A percentile compares a stretch with the other conserved stretches of the same genome.
Evolutionary conservation across 352 stramenopile species (phyloP).

Genomic region (Phytophthora pluvialis): DNA sequence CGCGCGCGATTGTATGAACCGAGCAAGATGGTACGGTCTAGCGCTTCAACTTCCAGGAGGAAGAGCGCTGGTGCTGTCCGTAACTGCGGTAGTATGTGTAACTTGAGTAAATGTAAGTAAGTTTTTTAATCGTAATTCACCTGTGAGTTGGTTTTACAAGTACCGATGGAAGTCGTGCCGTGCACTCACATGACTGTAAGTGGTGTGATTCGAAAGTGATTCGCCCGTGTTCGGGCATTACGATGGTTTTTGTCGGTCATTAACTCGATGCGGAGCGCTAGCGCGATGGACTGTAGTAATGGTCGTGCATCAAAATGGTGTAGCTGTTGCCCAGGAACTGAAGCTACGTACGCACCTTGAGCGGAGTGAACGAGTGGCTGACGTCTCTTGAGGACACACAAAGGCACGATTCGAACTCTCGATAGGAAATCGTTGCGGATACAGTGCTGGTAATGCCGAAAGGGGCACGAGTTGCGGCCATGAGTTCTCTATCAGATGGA

Average conservation of each 20-base stretch:
- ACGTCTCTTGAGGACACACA: not conserved
- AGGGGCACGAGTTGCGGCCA: constrained; percentile 12
- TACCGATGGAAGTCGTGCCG: too few relatives aligned
- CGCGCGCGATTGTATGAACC: constrained; percentile 27
- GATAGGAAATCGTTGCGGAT: not conserved
- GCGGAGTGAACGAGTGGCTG: constrained; percentile 3
- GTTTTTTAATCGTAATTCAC: too few relatives aligned
- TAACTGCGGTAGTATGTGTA: too few relatives aligned
- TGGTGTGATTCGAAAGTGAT: not conserved
- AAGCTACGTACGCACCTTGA: not conserved
- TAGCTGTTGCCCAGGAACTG: not conserved
- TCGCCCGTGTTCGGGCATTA: not conserved
- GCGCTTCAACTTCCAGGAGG: not conserved
- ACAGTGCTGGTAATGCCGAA: not conserved
- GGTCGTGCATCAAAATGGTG: not conserved
- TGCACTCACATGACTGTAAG: too few relatives aligned
- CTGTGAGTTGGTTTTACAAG: not conserved
- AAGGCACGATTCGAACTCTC: not conserved
- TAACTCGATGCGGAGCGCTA: not conserved
- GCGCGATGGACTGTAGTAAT: not conserved
- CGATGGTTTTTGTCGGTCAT: not conserved
- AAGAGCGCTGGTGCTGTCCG: not conserved
- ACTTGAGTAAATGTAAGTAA: too few relatives aligned
- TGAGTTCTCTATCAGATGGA: constrained; percentile 17
- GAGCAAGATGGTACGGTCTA: constrained; percentile 2